Percentiles rank a stretch among this genome's conserved stretches.
Evolutionary conservation across 345 rosid genomes (phyloP).

Genomic region (Excoecaria cochinchinensis): DNA sequence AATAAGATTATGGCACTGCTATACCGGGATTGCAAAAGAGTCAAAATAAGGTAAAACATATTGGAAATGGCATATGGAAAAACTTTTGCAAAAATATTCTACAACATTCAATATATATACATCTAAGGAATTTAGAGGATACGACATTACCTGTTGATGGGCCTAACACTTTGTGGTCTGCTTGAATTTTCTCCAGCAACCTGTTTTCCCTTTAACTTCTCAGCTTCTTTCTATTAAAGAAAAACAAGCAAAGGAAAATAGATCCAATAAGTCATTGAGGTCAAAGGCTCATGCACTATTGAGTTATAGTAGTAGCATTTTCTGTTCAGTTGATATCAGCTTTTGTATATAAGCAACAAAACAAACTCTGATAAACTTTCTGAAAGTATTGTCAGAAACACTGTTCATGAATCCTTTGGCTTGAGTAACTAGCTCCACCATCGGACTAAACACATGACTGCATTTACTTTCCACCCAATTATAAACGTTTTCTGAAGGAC

Average conservation of each 20-base stretch:
- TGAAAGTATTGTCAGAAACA: background rate
- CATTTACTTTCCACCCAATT: no score
- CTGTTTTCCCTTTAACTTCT: conserved; percentile 54
- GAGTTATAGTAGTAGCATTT: background rate
- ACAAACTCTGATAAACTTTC: background rate
- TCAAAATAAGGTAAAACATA: background rate
- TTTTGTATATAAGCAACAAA: background rate
- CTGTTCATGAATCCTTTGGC: background rate
- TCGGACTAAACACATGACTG: background rate
- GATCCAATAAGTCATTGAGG: conserved; percentile 6
- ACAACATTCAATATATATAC: background rate
- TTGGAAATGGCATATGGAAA: background rate
- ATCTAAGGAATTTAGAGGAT: background rate
- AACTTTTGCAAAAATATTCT: background rate
- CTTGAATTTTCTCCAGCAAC: conserved; percentile 37
- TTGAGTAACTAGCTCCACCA: background rate
- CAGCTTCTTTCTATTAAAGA: conserved; percentile 60
- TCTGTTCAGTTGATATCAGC: background rate
- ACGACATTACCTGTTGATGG: conserved; percentile 46
- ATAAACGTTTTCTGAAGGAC: background rate
- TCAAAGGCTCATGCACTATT: conserved; percentile 7
- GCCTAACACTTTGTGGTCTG: conserved; percentile 31
- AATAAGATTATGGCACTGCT: background rate
- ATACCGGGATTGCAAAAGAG: background rate
- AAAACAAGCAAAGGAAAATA: conserved; percentile 20